Evolutionary conservation across 225 moss, liverwort and hornwort species (phyloP).

Genomic region (Marchantia paleacea): DNA sequence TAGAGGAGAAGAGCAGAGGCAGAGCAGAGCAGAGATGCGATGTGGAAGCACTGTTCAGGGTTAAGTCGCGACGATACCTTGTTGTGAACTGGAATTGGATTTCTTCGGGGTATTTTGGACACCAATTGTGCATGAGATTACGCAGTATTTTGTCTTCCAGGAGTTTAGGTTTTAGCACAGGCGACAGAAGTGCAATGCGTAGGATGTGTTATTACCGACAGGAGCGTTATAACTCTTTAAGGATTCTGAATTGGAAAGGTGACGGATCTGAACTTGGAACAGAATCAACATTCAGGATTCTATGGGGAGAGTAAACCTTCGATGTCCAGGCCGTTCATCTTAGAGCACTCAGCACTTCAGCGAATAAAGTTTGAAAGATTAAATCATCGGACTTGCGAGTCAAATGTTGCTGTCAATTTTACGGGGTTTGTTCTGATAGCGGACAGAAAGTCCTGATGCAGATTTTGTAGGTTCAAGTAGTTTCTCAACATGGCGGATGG

Average conservation of each 20-base stretch:
- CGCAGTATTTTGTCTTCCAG: no score
- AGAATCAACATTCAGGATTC: background rate
- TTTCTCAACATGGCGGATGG: slow-evolving; percentile 31
- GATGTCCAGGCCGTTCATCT: background rate
- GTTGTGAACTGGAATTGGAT: background rate
- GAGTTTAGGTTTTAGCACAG: background rate
- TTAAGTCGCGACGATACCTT: background rate
- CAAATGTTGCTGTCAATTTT: no score
- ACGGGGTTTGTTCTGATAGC: background rate
- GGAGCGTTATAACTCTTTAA: background rate
- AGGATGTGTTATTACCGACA: background rate
- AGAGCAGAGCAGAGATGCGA: background rate
- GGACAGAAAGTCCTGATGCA: background rate
- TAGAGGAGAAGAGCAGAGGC: background rate
- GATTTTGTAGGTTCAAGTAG: background rate
- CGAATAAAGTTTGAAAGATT: background rate
- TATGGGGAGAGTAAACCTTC: background rate
- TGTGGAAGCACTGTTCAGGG: background rate
- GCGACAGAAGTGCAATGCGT: background rate
- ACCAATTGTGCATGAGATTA: background rate
- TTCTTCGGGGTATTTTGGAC: background rate
- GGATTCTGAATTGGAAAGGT: background rate
- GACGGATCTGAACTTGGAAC: background rate
- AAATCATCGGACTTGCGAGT: background rate
- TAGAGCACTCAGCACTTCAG: background rate